A percentile compares a stretch with the other conserved stretches of the same genome.
phyloP scores from a whole-genome alignment of 2,329 filamentous ascomycete species.

The Fusarium tricinctum region DNA sequence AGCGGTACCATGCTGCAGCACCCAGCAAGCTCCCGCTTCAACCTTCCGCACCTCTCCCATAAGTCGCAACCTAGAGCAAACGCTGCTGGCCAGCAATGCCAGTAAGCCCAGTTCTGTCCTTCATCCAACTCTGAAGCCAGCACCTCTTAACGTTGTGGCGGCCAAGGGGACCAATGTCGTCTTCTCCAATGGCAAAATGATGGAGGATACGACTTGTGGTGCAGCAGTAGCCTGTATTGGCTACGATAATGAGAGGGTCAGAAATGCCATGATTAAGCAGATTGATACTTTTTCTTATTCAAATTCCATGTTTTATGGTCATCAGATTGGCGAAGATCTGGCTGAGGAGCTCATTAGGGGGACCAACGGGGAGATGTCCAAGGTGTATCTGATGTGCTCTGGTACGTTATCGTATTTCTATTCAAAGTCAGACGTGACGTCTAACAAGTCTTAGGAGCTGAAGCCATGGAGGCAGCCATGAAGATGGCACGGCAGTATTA shows the following conservation, averaged over 20 bases:
- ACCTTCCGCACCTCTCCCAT: not conserved
- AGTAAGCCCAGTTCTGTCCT: not conserved
- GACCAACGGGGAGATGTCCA: constrained; percentile 3
- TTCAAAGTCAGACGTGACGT: not conserved
- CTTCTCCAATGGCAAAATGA: not conserved
- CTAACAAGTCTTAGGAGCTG: constrained; percentile 21
- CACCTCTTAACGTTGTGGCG: not conserved
- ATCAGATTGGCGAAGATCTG: not conserved
- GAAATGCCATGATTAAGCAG: constrained; percentile 13
- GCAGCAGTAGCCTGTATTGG: constrained; percentile 25
- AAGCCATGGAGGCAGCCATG: constrained; percentile 33
- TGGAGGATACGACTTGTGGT: constrained; percentile 7
- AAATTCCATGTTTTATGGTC: not conserved
- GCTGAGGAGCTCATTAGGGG: not conserved
- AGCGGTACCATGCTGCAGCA: not conserved
- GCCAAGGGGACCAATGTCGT: not conserved
- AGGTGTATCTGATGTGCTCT: constrained; percentile 19
- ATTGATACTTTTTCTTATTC: not conserved
- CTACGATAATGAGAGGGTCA: constrained; percentile 18
- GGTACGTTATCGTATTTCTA: not conserved
- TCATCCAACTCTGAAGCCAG: not conserved
- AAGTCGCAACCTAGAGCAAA: not conserved
- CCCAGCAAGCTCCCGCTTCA: not conserved
- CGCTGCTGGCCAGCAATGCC: not conserved
- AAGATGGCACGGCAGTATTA: constrained; percentile 38